Conservation (phyloP, 257 asterid species). For the Capsicum rhomboideum region DNA sequence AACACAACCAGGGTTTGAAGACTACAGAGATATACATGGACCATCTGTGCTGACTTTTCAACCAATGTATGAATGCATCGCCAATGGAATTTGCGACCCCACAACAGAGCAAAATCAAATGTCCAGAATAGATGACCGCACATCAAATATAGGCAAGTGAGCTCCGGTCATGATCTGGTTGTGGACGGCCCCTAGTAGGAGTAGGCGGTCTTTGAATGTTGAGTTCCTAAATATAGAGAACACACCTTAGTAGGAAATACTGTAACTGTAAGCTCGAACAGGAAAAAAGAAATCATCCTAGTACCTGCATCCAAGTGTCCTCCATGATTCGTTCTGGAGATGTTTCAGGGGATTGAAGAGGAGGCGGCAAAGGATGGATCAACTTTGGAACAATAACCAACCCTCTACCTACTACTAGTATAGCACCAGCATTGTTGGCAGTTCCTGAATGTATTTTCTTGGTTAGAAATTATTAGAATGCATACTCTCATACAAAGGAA, state of each 20-base stretch:
- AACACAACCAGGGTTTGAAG: background rate
- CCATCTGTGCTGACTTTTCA: background rate
- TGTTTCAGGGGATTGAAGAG: conserved; percentile 86
- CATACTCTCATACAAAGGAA: background rate
- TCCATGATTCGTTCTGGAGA: conserved; percentile 82
- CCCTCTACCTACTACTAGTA: conserved; percentile 92
- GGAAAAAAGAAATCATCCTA: background rate
- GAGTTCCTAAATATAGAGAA: conserved; percentile 55
- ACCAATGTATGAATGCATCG: background rate
- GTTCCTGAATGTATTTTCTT: conserved; percentile 50
- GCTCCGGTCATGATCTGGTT: conserved; percentile 77
- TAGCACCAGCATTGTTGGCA: conserved; percentile 97
- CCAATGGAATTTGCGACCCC: background rate
- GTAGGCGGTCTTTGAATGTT: conserved; percentile 99
- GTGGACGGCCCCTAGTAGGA: conserved; percentile 96
- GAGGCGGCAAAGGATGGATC: conserved; percentile 98
- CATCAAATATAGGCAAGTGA: conserved; percentile 84
- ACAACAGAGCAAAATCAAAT: background rate
- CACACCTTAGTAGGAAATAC: background rate
- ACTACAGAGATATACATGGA: background rate
- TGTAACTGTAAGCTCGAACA: background rate
- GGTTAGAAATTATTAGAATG: conserved; percentile 9
- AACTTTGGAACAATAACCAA: conserved; percentile 84
- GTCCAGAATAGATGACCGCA: background rate
- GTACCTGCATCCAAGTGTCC: conserved; percentile 99